phyloP scores from a whole-genome alignment of 2,329 filamentous ascomycete genomes.

The Paecilomyces variotii region DNA sequence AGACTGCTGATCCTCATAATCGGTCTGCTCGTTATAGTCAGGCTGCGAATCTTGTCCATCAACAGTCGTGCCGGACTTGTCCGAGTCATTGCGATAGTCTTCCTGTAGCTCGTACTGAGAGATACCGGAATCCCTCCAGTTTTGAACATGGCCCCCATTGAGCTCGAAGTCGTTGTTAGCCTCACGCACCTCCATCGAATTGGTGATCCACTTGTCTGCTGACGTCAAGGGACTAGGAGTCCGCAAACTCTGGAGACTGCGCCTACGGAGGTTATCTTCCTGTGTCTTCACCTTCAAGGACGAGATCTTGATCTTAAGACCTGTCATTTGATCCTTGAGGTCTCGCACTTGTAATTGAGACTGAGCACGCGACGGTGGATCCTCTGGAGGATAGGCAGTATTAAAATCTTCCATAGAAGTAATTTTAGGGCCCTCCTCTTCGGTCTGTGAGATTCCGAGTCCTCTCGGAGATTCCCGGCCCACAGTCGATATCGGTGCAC shows the following conservation, averaged over 20 bases:
- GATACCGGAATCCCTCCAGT: constrained; percentile 10
- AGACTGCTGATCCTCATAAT: constrained; percentile 22
- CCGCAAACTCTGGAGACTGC: constrained; percentile 67
- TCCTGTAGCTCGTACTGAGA: constrained; percentile 12
- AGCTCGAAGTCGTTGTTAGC: constrained; percentile 27
- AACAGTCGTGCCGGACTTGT: neutral
- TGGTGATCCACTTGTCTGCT: constrained; percentile 52
- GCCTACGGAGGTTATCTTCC: constrained; percentile 68
- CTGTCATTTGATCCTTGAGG: constrained; percentile 77
- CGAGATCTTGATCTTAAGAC: constrained; percentile 77
- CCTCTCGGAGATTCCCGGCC: neutral
- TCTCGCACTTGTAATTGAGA: constrained; percentile 67
- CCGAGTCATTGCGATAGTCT: constrained; percentile 14
- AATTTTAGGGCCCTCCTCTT: constrained; percentile 14
- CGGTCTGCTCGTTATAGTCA: constrained; percentile 4
- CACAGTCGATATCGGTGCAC: neutral
- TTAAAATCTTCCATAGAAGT: constrained; percentile 26
- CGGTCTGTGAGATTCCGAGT: constrained; percentile 20
- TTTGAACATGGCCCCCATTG: constrained; percentile 26
- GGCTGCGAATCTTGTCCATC: neutral
- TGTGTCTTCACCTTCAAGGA: constrained; percentile 68
- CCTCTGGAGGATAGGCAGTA: constrained; percentile 26
- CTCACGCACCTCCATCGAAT: constrained; percentile 28
- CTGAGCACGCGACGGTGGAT: constrained; percentile 54
- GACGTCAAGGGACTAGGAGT: constrained; percentile 74